phyloP scores from a whole-genome alignment of 106 monocot species.

The Gastrodia elata region DNA sequence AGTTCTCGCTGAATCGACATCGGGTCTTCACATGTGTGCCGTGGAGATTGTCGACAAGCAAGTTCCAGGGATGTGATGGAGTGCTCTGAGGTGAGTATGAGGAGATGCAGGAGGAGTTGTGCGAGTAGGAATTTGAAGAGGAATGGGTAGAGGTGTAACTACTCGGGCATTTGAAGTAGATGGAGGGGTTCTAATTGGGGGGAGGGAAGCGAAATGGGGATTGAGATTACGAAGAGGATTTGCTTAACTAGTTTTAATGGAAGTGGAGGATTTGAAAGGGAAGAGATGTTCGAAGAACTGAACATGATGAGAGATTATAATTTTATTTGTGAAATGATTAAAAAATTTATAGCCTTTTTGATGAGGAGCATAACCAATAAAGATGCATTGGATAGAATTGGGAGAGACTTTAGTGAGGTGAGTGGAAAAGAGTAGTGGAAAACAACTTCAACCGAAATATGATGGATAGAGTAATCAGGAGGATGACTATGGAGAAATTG shows the following conservation, averaged over 20 bases:
- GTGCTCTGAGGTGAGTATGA: neutral
- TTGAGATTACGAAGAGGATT: no score
- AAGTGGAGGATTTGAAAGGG: neutral
- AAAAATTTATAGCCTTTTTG: neutral
- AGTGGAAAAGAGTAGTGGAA: neutral
- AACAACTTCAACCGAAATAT: neutral
- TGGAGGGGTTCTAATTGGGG: neutral
- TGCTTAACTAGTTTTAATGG: no score
- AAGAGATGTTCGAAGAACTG: neutral
- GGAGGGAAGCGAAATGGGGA: neutral
- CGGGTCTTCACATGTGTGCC: no score
- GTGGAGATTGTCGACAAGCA: neutral
- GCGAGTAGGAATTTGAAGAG: neutral
- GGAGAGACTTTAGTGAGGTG: neutral
- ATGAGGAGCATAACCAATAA: neutral
- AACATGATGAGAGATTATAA: neutral
- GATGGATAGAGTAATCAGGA: neutral
- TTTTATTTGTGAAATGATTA: neutral
- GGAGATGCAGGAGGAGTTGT: neutral
- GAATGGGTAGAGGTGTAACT: accelerated
- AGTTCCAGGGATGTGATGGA: neutral
- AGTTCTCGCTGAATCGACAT: no score
- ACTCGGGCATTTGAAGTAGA: neutral
- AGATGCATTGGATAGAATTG: neutral
- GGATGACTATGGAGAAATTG: neutral